Conservation (phyloP, 139 green algal genomes). For the Auxenochlorella protothecoides region DNA sequence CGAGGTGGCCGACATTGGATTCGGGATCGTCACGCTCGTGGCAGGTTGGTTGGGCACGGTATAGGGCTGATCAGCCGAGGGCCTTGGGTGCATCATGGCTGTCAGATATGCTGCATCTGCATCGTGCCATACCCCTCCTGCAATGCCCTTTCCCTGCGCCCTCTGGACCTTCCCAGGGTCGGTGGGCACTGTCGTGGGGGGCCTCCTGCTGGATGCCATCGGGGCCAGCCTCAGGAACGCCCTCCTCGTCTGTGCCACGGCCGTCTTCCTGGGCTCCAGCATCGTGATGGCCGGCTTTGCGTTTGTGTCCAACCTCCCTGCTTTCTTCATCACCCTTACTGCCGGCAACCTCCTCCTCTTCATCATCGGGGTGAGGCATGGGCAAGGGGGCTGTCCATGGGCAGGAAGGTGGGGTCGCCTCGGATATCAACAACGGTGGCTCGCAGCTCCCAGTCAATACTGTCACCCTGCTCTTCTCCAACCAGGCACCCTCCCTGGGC, state of each 20-base stretch:
- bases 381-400: background rate
- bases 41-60: background rate
- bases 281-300: conserved; percentile 45
- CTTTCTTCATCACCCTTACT: background rate
- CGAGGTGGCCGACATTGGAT: background rate
- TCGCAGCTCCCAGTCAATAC: background rate
- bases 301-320: background rate
- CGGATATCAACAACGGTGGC: background rate
- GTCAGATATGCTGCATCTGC: too few relatives aligned
- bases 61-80: too few relatives aligned
- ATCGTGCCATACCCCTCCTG: too few relatives aligned
- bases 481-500: conserved; percentile 57
- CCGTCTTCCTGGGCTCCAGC: conserved; percentile 30
- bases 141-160: background rate
- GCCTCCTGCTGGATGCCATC: conserved; percentile 60
- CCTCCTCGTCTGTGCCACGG: conserved; percentile 41
- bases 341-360: background rate
- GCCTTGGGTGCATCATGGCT: too few relatives aligned
- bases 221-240: conserved; percentile 48
- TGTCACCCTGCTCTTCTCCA: background rate
- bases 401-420: background rate
- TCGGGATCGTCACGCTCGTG: background rate
- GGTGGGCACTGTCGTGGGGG: conserved; percentile 35
- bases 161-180: conserved; percentile 31
- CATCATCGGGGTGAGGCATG: background rate